phyloP scores from a whole-genome alignment of 805 yeast species.

The Kazachstania viticola region DNA sequence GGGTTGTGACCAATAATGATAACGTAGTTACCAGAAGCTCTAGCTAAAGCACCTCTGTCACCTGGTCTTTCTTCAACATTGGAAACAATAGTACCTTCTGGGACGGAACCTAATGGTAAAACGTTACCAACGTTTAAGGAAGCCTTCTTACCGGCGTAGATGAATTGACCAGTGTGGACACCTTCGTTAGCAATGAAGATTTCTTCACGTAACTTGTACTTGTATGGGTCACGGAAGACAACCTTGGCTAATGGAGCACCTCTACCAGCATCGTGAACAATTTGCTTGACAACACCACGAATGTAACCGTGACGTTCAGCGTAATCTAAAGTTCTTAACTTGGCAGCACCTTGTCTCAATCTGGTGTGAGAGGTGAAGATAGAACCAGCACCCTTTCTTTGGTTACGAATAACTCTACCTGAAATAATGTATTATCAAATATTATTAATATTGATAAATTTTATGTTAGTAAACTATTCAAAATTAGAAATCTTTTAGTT shows the following conservation, averaged over 20 bases:
- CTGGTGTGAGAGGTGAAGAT: slow-evolving; percentile 99
- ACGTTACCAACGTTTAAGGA: slow-evolving; percentile 94
- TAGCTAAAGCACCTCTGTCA: slow-evolving; percentile 99
- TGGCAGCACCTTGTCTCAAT: slow-evolving; percentile 99
- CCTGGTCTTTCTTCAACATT: slow-evolving; percentile 98
- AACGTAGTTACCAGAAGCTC: slow-evolving; percentile 99
- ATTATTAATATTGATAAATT: neutral
- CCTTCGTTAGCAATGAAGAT: slow-evolving; percentile 99
- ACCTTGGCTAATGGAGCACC: slow-evolving; percentile 99
- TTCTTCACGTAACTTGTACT: slow-evolving; percentile 94
- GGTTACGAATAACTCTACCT: slow-evolving; percentile 99
- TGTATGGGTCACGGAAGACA: slow-evolving; percentile 98
- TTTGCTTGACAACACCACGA: slow-evolving; percentile 98
- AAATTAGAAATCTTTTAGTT: no score
- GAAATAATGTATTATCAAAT: neutral
- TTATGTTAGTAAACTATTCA: neutral
- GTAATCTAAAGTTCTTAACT: slow-evolving; percentile 96
- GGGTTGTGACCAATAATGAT: slow-evolving; percentile 98
- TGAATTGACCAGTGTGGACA: slow-evolving; percentile 97
- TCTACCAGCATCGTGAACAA: slow-evolving; percentile 98
- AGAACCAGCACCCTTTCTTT: slow-evolving; percentile 99
- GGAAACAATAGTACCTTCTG: slow-evolving; percentile 98
- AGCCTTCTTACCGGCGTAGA: slow-evolving; percentile 98
- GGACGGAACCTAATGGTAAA: slow-evolving; percentile 91
- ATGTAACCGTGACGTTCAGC: slow-evolving; percentile 99